Evolutionary conservation across 106 monocot genomes (phyloP).

Genomic region (Dioscorea dumetorum): DNA sequence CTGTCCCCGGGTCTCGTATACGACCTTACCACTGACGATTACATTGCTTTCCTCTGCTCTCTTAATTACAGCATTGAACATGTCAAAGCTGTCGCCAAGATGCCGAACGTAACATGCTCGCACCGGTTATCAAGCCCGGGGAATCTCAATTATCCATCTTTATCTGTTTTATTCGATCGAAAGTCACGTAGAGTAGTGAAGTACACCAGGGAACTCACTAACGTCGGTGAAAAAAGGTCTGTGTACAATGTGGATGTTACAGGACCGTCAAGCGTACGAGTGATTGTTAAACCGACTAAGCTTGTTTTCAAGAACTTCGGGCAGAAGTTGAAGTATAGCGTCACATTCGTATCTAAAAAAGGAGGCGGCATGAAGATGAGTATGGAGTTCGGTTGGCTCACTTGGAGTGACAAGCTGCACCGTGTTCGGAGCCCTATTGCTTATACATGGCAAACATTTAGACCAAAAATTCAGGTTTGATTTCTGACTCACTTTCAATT

Average conservation of each 20-base stretch:
- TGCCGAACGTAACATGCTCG: background rate
- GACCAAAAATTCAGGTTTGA: too few relatives aligned
- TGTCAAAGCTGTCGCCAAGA: slow-evolving; percentile 1
- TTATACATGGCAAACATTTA: slow-evolving; percentile 5
- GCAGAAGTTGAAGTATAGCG: slow-evolving; percentile 8
- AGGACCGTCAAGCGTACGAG: slow-evolving; percentile 2
- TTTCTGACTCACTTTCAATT: too few relatives aligned
- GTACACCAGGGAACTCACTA: slow-evolving; percentile 13
- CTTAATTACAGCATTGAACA: slow-evolving; percentile 9
- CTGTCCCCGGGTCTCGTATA: slow-evolving; percentile 16
- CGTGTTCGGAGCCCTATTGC: slow-evolving; percentile 8
- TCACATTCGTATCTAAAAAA: background rate
- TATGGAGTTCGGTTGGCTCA: slow-evolving; percentile 13
- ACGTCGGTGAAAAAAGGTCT: slow-evolving; percentile 1
- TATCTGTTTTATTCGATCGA: slow-evolving; percentile 2
- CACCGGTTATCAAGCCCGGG: background rate
- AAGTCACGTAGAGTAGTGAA: slow-evolving; percentile 9
- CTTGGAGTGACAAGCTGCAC: slow-evolving; percentile 4
- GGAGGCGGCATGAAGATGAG: background rate
- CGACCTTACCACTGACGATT: slow-evolving; percentile 5
- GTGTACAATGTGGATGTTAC: slow-evolving; percentile 6
- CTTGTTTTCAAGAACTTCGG: slow-evolving; percentile 6
- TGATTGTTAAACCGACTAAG: slow-evolving; percentile 7
- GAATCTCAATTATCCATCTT: slow-evolving; percentile 15
- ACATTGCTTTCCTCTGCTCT: slow-evolving; percentile 18